These are phyloP conservation scores for Pythium periplocum DNA, from an alignment of 352 stramenopile species.

Conservation along the genomic window DNA sequence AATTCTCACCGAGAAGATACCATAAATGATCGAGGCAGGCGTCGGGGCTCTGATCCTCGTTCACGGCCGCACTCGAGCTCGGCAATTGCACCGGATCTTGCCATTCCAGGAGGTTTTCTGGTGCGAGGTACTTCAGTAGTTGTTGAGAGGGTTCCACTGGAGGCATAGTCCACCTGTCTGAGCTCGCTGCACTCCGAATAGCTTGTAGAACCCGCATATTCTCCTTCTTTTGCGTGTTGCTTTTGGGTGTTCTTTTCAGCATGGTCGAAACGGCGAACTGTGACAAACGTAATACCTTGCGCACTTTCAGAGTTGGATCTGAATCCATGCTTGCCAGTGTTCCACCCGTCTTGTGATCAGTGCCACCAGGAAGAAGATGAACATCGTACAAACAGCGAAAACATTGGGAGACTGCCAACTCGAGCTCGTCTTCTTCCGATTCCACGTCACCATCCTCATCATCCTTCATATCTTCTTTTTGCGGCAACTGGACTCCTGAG, in stretches of 20 bases:
- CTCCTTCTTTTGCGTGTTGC: constrained; percentile 71
- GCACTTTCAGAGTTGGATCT: not conserved
- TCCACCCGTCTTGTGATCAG: constrained; percentile 50
- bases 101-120: constrained; percentile 31
- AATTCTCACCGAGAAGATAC: constrained; percentile 73
- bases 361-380: constrained; percentile 45
- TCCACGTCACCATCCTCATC: constrained; percentile 19
- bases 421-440: constrained; percentile 25
- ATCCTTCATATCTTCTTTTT: constrained; percentile 1
- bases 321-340: constrained; percentile 11
- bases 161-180: constrained; percentile 4
- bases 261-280: constrained; percentile 60
- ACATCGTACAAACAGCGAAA: constrained; percentile 74
- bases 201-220: constrained; percentile 57
- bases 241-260: constrained; percentile 46
- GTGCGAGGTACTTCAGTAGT: constrained; percentile 32
- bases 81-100: constrained; percentile 12
- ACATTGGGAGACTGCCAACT: constrained; percentile 53
- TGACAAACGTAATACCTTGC: constrained; percentile 27
- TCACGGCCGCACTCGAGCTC: not conserved
- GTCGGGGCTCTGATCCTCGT: not conserved
- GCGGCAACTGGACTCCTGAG: too few relatives aligned
- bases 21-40: constrained; percentile 48
- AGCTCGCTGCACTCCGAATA: constrained; percentile 36
- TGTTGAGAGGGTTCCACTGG: not conserved